These are phyloP conservation scores for Saccharomycopsis phalli DNA, from an alignment of 1,139 yeast species.

Conservation along the genomic window DNA sequence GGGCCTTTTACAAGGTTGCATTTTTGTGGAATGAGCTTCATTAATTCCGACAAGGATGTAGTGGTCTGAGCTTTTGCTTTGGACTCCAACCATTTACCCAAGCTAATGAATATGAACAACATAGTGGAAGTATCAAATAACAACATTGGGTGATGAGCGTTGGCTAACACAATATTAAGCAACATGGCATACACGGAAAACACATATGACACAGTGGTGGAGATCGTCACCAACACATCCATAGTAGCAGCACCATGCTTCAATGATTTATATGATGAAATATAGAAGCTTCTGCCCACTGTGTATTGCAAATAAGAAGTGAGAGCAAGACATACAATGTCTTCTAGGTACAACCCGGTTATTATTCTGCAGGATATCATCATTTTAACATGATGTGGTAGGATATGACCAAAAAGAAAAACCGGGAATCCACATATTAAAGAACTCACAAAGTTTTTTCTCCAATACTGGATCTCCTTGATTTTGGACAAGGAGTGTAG, in stretches of 20 bases:
- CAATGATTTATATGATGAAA: slow-evolving; percentile 57
- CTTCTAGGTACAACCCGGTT: slow-evolving; percentile 49
- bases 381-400: slow-evolving; percentile 32
- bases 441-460: slow-evolving; percentile 42
- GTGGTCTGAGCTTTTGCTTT: slow-evolving; percentile 93
- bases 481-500: slow-evolving; percentile 57
- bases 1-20: slow-evolving; percentile 48
- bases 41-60: slow-evolving; percentile 69
- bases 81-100: slow-evolving; percentile 88
- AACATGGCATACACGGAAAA: slow-evolving; percentile 61
- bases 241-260: slow-evolving; percentile 77
- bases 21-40: slow-evolving; percentile 71
- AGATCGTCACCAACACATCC: slow-evolving; percentile 84
- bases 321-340: slow-evolving; percentile 52
- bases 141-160: slow-evolving; percentile 49
- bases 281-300: slow-evolving; percentile 56
- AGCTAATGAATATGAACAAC: slow-evolving; percentile 72
- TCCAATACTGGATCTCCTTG: slow-evolving; percentile 70
- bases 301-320: slow-evolving; percentile 63
- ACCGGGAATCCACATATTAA: slow-evolving; percentile 56
- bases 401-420: slow-evolving; percentile 40
- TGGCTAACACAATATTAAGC: slow-evolving; percentile 26
- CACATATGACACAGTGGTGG: slow-evolving; percentile 69
- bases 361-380: slow-evolving; percentile 27
- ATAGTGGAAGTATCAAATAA: slow-evolving; percentile 83